Conservation (phyloP, 2,329 filamentous ascomycete species). For the Trichoderma sp. region DNA sequence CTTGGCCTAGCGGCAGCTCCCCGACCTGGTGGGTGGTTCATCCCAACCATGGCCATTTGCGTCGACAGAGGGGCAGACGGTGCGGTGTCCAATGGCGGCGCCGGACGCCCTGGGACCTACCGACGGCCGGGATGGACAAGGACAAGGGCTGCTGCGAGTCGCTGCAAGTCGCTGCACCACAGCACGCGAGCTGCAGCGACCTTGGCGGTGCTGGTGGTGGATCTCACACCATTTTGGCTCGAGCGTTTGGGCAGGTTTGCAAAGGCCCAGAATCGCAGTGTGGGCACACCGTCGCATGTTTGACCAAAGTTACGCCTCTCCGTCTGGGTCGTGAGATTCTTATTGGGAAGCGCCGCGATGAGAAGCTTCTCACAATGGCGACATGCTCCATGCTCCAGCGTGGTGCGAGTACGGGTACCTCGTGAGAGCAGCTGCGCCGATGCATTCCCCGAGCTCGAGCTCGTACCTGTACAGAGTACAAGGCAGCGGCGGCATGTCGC, state of each 20-base stretch:
- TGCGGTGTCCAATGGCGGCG: slow-evolving; percentile 24
- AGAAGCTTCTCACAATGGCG: slow-evolving; percentile 5
- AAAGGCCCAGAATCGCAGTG: slow-evolving; percentile 24
- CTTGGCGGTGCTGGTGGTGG: slow-evolving; percentile 23
- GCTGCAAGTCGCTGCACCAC: slow-evolving; percentile 25
- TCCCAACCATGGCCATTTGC: slow-evolving; percentile 9
- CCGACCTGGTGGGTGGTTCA: slow-evolving; percentile 20
- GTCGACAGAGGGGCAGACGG: slow-evolving; percentile 3
- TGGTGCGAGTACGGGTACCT: neutral
- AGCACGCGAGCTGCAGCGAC: slow-evolving; percentile 32
- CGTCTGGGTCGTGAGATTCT: neutral
- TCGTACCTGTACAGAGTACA: neutral
- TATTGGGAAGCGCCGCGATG: neutral
- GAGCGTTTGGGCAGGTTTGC: slow-evolving; percentile 11
- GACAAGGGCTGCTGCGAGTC: slow-evolving; percentile 21
- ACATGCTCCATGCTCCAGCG: neutral
- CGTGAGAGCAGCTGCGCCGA: neutral
- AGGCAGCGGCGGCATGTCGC: neutral
- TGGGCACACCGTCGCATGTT: slow-evolving; percentile 24
- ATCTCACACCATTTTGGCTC: slow-evolving; percentile 17
- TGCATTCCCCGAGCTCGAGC: neutral
- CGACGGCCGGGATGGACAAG: slow-evolving; percentile 17
- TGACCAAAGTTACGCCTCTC: slow-evolving; percentile 13
- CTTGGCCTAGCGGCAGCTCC: neutral
- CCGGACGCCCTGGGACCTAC: slow-evolving; percentile 20